Evolutionary conservation across 306 rosid genomes (phyloP), one percentile per base, ranked within the genome.

Genomic region (Prunus salicina): DNA sequence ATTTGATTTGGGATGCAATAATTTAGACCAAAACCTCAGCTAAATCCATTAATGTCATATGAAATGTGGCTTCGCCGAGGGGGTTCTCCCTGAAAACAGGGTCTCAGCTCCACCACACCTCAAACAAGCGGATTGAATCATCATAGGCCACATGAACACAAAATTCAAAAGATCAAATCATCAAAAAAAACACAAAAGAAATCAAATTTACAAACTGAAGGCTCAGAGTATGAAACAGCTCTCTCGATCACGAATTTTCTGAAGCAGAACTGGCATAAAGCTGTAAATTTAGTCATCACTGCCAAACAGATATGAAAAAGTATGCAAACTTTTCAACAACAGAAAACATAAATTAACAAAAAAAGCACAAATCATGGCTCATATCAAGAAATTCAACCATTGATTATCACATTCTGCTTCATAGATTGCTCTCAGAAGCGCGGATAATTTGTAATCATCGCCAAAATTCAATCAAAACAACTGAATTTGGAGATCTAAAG

Each of bases 191-290:
- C 0, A 1, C 2, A 1, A 22, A 4, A 2, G 0, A 2, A 3
- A 19, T 8, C 2, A 0, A 18, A 2, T 5, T 5, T 9, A 3
- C 0, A 1, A 7, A 24, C 3, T 7, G 0, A n/a, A 46, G 87
- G 92, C 97, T 93, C 98, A 93, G 97, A 74, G 14, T 1, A 71
- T 13, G 28, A 28, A 75, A 84, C 98, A 93, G 97, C 97, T 90
- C 81, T 91, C 69, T 87, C 97, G 28, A 86, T 93, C 98, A 93
- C 72, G 73, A 81, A 27, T 77, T 65, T 60, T 91, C 97, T 82
- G 98, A 87, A 91, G 98, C 98, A 93, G 98, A 93, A 93, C 98
- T 91, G 97, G 97, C 98, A 71, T 72, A 41, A 90, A 93, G 98
- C 94, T 93, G 98, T 65, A 64, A 15, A 43, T 2, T 47, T 64